Base-by-base conservation (phyloP, 345 rosid genomes). In the Eucalyptus melliodora region DNA sequence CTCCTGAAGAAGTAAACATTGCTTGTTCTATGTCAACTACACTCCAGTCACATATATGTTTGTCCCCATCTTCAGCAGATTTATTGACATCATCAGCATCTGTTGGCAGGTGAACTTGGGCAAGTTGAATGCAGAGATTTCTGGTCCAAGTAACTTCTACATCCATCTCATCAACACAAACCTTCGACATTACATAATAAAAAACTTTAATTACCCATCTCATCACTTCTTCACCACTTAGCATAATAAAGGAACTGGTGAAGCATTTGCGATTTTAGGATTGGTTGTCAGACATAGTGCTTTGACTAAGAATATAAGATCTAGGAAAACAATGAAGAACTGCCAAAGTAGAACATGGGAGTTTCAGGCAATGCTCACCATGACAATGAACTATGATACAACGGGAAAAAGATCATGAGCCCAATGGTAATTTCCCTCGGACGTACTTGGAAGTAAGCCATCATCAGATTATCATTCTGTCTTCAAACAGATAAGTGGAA, bases 11-110 rank as follows among this genome's bases (percentile, higher is more conserved):
- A 98, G 98, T 86, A 98, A 92, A 88, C 98, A 92, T 98, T 98
- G 89, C 98, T 98, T 34, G 98, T 98, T 91, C 99, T 91, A 98
- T 91, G 88, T 98, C 99, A 90, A 97, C 99, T 85, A 97, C 97
- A 93, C 94, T 94, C 99, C 99, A 97, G 90, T 88, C 56, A 89
- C 96, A 92, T 94, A 94, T 91, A 92, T 90, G 92, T 89, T 95
- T 94, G 65, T 93, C 94, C 89, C 55, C 93, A 87, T 93, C 93
- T 89, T 93, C 95, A 92, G 91, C 92, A 87, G 90, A 88, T 86
- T 53, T 93, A 30, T 91, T 93, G 12, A 65, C 27, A 80, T 91
- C 93, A 90, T 92, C 93, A 90, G 45, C 90, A 88, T 92, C 92
- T 90, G 89, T 94, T 49, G 94, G 92, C 90, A 90, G 65, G 86